These are phyloP conservation scores for Apium graveolens DNA, from an alignment of 129 eudicot species.

Conservation along the genomic window DNA sequence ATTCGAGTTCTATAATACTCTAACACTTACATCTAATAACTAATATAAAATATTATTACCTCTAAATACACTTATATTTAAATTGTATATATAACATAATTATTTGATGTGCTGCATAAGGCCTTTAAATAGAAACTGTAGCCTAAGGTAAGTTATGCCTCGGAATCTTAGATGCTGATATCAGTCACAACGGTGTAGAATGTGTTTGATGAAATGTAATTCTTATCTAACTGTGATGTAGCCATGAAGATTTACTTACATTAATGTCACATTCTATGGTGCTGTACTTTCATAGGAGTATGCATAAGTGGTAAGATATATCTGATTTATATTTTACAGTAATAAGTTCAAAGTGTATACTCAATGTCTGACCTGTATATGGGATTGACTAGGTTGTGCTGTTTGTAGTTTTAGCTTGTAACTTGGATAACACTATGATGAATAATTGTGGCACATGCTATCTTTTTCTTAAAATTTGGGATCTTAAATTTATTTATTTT, in stretches of 20 bases:
- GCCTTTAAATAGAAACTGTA: neutral
- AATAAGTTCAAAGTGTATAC: neutral
- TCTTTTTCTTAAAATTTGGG: neutral
- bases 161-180: neutral
- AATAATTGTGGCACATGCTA: neutral
- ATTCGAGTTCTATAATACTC: too few relatives aligned
- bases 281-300: neutral
- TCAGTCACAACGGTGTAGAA: neutral
- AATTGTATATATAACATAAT: too few relatives aligned
- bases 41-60: too few relatives aligned
- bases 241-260: neutral
- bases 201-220: neutral
- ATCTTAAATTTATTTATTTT: constrained; percentile 1
- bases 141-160: neutral
- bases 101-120: neutral
- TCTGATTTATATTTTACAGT: too few relatives aligned
- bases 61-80: neutral
- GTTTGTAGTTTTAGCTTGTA: neutral
- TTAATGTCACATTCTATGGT: neutral
- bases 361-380: neutral
- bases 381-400: neutral
- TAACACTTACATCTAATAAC: neutral
- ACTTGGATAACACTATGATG: neutral
- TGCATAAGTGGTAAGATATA: neutral
- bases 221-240: neutral